Evolutionary conservation across 495 filamentous ascomycete genomes (phyloP), one percentile per base, ranked within the genome.

Genomic region (Tuber borchii): DNA sequence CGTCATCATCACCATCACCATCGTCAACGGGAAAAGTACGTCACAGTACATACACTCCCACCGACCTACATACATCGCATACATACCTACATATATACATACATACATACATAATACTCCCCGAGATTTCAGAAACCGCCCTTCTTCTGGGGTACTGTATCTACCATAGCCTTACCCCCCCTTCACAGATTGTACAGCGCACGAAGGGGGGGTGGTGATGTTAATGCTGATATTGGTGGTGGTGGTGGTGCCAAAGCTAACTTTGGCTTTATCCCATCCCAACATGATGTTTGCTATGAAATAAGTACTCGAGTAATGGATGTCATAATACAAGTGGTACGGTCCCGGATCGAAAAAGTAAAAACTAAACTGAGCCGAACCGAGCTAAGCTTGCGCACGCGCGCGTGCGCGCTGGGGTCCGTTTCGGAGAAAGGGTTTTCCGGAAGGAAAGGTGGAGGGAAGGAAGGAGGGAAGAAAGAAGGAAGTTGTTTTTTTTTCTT

Each of bases 351-450:
- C 12, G 12, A 61, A 26, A 61, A 61, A 26, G n/a, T n/a, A 12
- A n/a, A 26, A 26, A n/a, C 3, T 40, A 40, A 61, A n/a, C 8
- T n/a, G 9, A 12, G 12, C 51, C 10, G 10, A 61, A 61, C 22
- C 22, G 48, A 56, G 48, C 8, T 56, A 56, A 61, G 14, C 51
- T 1, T 61, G 51, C 0, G 2, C 51, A 61, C 51, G 51, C 51
- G 51, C 51, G 51, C 51, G 9, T 14, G 51, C 51, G 26, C 51
- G 51, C 51, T 61, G n/a, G 51, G 51, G 10, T n/a, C 51, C 51
- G 51, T 61, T 61, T 61, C 51, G 51, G 51, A 61, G 51, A 61
- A 61, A 61, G 51, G 51, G 51, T 61, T 51, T 51, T 51, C 51
- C 51, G n/a, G 10, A 6, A 43, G 42, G 42, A 1, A 43, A 43